Evolutionary conservation across 116 monocot genomes (phyloP).

Genomic region (Trichopus zeylanicus): DNA sequence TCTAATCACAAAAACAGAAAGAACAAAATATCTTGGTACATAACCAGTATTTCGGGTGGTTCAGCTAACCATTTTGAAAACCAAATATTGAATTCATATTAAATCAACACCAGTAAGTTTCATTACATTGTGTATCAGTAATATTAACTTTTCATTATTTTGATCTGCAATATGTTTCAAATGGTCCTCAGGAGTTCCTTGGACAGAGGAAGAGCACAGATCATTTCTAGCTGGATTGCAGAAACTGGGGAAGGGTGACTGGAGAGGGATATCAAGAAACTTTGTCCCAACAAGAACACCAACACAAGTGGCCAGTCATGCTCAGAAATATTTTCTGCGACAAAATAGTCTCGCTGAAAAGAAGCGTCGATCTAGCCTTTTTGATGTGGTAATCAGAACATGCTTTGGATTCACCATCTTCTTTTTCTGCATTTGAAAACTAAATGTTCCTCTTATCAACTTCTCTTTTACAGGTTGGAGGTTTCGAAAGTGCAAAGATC

Average conservation of each 20-base stretch:
- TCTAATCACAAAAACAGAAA: no score
- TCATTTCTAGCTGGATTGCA: background rate
- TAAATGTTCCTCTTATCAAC: no score
- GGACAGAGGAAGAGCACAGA: background rate
- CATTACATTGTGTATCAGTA: background rate
- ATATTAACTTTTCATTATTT: no score
- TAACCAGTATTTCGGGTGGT: no score
- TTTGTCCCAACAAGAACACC: background rate
- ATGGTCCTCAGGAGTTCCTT: background rate
- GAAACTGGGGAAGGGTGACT: background rate
- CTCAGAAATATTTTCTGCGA: slow-evolving; percentile 1
- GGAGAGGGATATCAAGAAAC: background rate
- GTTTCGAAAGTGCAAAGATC: no score
- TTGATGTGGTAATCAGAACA: background rate
- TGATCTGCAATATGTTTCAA: background rate
- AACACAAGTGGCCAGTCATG: background rate
- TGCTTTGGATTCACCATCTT: background rate
- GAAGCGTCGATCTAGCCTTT: background rate
- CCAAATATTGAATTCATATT: no score
- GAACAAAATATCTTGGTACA: no score
- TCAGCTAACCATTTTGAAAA: no score
- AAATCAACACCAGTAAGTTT: no score
- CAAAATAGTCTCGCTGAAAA: background rate
- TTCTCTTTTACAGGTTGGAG: no score
- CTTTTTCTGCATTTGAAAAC: background rate